phyloP scores from a whole-genome alignment of 208 protist species.

The Phytomonas francai region DNA sequence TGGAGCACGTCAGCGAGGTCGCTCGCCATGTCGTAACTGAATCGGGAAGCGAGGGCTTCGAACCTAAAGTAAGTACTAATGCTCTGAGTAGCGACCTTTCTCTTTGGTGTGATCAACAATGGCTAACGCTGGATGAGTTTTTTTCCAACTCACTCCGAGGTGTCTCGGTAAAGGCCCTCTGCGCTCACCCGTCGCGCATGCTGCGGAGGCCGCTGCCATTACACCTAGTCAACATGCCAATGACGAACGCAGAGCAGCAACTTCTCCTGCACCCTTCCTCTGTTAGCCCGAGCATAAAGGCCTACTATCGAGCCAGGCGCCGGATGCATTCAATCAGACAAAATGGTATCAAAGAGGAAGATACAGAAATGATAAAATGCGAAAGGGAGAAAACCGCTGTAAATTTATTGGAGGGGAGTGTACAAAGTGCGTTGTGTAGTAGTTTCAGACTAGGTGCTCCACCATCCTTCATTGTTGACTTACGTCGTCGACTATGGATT shows the following conservation, averaged over 20 bases:
- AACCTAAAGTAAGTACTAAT: too few relatives aligned
- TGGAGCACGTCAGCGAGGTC: too few relatives aligned
- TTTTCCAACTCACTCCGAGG: too few relatives aligned
- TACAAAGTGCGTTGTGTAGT: background rate
- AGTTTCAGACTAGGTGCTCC: conserved; percentile 8
- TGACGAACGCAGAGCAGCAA: conserved; percentile 13
- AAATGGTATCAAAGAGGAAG: background rate
- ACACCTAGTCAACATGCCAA: conserved; percentile 1
- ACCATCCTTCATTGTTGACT: conserved; percentile 20
- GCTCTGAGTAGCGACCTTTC: too few relatives aligned
- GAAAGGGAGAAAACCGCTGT: background rate
- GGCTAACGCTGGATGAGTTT: too few relatives aligned
- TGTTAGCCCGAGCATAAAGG: conserved; percentile 3
- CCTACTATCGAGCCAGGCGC: too few relatives aligned
- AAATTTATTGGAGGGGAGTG: conserved; percentile 1
- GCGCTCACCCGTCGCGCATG: too few relatives aligned
- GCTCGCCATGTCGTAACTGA: too few relatives aligned
- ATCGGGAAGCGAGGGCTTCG: too few relatives aligned
- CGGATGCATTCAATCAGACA: background rate
- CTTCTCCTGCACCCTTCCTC: conserved; percentile 15
- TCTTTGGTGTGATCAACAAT: too few relatives aligned
- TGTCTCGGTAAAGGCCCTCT: too few relatives aligned
- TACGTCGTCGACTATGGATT: conserved; percentile 50
- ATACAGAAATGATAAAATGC: background rate
- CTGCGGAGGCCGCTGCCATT: conserved; percentile 7